Conservation (phyloP, 805 yeast genomes). For the Suhomyces tanzawaensis region DNA sequence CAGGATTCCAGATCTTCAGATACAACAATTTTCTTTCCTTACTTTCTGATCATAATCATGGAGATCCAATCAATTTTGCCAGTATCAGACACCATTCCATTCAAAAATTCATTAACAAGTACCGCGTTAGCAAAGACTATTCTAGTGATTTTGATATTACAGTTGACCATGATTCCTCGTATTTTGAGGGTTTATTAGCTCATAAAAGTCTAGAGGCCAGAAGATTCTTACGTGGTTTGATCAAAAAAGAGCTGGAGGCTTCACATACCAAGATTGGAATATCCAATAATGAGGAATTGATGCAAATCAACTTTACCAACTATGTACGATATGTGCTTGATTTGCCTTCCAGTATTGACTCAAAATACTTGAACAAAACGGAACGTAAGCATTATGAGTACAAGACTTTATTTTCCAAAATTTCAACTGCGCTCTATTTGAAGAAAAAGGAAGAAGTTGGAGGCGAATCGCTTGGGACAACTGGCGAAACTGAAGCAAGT, state of each 20-base stretch:
- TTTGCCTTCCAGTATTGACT: constrained; percentile 22
- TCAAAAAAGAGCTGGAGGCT: constrained; percentile 13
- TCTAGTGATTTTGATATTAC: constrained; percentile 5
- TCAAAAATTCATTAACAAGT: constrained; percentile 25
- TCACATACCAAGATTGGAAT: constrained; percentile 5
- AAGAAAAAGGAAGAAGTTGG: constrained; percentile 30
- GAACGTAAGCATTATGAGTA: constrained; percentile 27
- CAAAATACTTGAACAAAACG: constrained; percentile 18
- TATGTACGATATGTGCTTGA: constrained; percentile 33
- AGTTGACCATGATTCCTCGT: constrained; percentile 19
- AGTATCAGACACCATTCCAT: constrained; percentile 31
- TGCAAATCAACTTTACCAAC: constrained; percentile 38
- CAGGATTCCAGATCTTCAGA: constrained; percentile 29
- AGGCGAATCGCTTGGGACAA: constrained; percentile 6
- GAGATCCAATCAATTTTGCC: constrained; percentile 41
- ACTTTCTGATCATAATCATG: constrained; percentile 27
- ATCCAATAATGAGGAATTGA: constrained; percentile 31
- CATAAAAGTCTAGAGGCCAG: constrained; percentile 28
- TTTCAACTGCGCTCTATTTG: constrained; percentile 25
- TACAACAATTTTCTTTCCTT: constrained; percentile 32
- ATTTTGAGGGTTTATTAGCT: constrained; percentile 31
- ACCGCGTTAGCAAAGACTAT: constrained; percentile 11
- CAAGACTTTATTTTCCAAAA: constrained; percentile 23
- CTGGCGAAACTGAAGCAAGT: not conserved
- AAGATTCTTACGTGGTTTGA: constrained; percentile 24